A percentile compares a stretch with the other conserved stretches of the same genome.
phyloP scores from a whole-genome alignment of 805 yeast species.

The Wickerhamiella dianesei region DNA sequence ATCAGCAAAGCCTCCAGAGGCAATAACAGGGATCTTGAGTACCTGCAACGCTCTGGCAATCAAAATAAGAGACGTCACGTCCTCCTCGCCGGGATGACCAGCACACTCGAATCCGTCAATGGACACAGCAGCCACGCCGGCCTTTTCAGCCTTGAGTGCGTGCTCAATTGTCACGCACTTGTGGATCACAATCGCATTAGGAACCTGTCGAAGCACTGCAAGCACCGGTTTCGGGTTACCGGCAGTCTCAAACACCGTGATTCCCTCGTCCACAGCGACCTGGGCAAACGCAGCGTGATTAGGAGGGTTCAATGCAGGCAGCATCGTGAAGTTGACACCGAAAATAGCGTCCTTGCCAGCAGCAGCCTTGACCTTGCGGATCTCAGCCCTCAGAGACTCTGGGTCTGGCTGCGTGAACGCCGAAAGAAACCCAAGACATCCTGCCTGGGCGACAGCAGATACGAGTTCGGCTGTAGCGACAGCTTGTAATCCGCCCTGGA shows the following conservation, averaged over 20 bases:
- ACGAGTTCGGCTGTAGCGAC: slow-evolving; percentile 23
- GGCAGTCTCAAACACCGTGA: slow-evolving; percentile 25
- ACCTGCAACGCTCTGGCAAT: slow-evolving; percentile 21
- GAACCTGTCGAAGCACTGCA: slow-evolving; percentile 15
- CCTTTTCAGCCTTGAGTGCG: slow-evolving; percentile 22
- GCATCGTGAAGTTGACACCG: slow-evolving; percentile 25
- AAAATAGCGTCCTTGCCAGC: slow-evolving; percentile 20
- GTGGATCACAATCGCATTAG: slow-evolving; percentile 20
- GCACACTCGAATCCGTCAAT: slow-evolving; percentile 27
- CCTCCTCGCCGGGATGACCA: slow-evolving; percentile 28
- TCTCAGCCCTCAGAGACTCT: slow-evolving; percentile 23
- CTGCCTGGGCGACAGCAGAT: slow-evolving; percentile 25
- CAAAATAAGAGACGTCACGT: slow-evolving; percentile 20
- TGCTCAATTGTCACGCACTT: slow-evolving; percentile 23
- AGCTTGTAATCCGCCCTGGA: slow-evolving; percentile 24
- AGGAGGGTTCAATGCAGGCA: slow-evolving; percentile 24
- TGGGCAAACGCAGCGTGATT: slow-evolving; percentile 22
- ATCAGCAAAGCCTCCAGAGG: slow-evolving; percentile 25
- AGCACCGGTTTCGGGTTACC: slow-evolving; percentile 24
- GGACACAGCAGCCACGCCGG: slow-evolving; percentile 24
- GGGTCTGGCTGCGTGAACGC: slow-evolving; percentile 23
- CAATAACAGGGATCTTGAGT: slow-evolving; percentile 23
- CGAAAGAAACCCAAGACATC: slow-evolving; percentile 22
- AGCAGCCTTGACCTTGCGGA: slow-evolving; percentile 15
- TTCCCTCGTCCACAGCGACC: slow-evolving; percentile 24